Evolutionary conservation across 768 basidiomycete genomes (phyloP), one percentile per base, ranked within the genome.

Genomic region (Ramaria sp.): DNA sequence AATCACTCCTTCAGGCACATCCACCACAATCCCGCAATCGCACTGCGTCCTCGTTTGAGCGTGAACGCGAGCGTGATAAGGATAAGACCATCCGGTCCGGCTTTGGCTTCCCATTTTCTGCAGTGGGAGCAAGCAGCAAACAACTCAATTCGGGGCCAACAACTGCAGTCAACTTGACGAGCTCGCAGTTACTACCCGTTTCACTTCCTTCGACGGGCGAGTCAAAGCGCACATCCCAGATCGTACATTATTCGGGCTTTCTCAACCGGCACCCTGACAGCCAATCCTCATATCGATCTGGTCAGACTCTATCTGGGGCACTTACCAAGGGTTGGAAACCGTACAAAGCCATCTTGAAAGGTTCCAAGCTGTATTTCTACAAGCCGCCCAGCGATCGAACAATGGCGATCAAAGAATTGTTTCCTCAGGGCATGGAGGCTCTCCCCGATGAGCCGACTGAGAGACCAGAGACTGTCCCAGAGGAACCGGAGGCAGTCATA

Each of bases 341-440:
- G 4, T 89, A 79, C 73, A 91, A 92, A 67, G 76, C 86, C 46
- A 85, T 90, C 62, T 71, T 94, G 27, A 86, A 88, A 64, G 91
- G 91, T 6, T 80, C 85, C 12, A 93, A 93, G 67, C 63, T 94
- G 50, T 85, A 87, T 67, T 87, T 93, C 64, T 91, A 88, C 67
- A 94, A 93, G 64, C 82, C 88, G 0, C 88, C 91, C 0, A 73
- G 76, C 30, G 91, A 93, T 61, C 73, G 82, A 56, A 72, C 69
- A 22, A 70, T 73, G 1, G 84, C 75, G 0, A 75, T 91, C 53
- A 87, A 83, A 65, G 83, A 85, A 7, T 70, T 91, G 24, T 94
- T 94, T 63, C 84, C 88, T 10, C 75, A 79, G 0, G 80, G 73
- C 7, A 69, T 88, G 17, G 79, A 86, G 0, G 75, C 80, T 0